phyloP scores from a whole-genome alignment of 768 basidiomycete species.

The Collybia mongolica region DNA sequence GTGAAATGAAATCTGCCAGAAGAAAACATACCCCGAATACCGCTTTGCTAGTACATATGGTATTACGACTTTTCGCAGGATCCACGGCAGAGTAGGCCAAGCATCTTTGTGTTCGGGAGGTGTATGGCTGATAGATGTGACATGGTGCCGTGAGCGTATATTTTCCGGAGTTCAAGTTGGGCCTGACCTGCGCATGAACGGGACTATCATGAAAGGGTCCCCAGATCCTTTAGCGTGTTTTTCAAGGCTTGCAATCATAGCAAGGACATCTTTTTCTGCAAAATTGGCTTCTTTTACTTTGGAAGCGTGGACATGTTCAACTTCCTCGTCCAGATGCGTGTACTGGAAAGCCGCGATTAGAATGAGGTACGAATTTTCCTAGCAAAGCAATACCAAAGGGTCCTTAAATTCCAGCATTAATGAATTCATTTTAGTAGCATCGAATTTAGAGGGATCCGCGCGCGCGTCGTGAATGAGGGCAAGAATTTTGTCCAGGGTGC shows the following conservation, averaged over 20 bases:
- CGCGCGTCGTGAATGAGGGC: constrained; percentile 19
- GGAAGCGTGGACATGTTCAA: constrained; percentile 27
- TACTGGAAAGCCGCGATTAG: constrained; percentile 18
- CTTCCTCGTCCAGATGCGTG: constrained; percentile 34
- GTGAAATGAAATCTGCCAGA: not conserved
- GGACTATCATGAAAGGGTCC: constrained; percentile 29
- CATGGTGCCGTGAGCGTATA: not conserved
- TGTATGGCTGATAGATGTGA: constrained; percentile 27
- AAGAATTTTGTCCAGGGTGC: constrained; percentile 23
- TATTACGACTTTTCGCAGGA: constrained; percentile 32
- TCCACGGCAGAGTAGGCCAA: constrained; percentile 39
- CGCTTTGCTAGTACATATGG: constrained; percentile 33
- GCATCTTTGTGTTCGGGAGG: constrained; percentile 31
- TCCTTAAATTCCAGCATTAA: constrained; percentile 25
- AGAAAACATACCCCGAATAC: constrained; percentile 30
- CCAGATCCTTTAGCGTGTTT: constrained; percentile 30
- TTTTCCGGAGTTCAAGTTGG: too few species aligned
- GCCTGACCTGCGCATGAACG: constrained; percentile 34
- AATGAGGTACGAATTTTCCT: not conserved
- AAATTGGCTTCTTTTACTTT: constrained; percentile 28
- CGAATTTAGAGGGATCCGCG: constrained; percentile 26
- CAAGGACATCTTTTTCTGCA: constrained; percentile 22
- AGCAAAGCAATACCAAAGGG: constrained; percentile 23
- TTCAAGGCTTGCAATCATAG: constrained; percentile 23
- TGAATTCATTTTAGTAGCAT: constrained; percentile 21